Conservation (phyloP, 805 yeast species). For the Yarrowia porcina region DNA sequence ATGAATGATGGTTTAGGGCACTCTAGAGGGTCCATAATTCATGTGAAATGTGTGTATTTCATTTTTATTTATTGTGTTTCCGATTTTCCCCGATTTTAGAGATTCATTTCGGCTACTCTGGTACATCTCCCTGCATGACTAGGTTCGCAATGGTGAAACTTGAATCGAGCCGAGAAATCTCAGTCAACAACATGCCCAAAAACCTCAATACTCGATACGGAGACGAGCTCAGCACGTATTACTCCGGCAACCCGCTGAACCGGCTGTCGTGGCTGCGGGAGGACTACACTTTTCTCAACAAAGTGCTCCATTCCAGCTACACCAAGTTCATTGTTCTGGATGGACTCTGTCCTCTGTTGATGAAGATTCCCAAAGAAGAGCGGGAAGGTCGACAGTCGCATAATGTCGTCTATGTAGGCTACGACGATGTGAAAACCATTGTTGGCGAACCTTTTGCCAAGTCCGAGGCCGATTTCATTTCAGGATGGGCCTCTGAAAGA, state of each 20-base stretch:
- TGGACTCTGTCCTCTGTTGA: conserved; percentile 34
- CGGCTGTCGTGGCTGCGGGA: conserved; percentile 63
- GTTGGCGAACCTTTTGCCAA: conserved; percentile 40
- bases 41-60: neutral
- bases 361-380: neutral
- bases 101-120: neutral
- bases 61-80: no score
- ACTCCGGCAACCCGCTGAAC: conserved; percentile 54
- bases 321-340: conserved; percentile 50
- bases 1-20: no score
- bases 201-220: conserved; percentile 31
- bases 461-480: conserved; percentile 34
- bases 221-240: conserved; percentile 39
- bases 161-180: neutral
- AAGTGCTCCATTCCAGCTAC: conserved; percentile 46
- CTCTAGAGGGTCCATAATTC: no score
- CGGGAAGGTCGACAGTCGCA: neutral
- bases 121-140: neutral
- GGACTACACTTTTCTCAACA: conserved; percentile 49
- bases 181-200: neutral
- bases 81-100: neutral
- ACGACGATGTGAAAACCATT: conserved; percentile 37
- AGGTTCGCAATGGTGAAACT: neutral
- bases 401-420: conserved; percentile 16
- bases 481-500: conserved; percentile 39